Base-by-base conservation (phyloP, 192 early-diverging fungal genomes). In the Umbelopsis sp. region DNA sequence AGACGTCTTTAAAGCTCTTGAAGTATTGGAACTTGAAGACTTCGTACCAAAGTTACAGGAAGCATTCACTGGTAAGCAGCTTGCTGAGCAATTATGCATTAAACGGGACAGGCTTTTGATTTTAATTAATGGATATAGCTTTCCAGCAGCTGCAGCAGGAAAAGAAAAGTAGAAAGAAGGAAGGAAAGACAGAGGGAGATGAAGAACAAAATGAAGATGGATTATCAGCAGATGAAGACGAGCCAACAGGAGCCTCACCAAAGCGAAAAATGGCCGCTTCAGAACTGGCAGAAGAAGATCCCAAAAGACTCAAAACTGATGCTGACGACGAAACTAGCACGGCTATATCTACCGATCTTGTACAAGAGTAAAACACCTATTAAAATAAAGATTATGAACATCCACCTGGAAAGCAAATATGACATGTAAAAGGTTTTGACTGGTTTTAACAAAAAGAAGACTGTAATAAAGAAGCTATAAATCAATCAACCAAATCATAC, bases 1-100 rank as follows among this genome's bases (percentile, higher is more conserved):
- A 0, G 80, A 83, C 66, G 82, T 86, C 2, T 74, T 86, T 37
- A 82, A 81, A 65, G 82, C 82, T 46, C 45, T 86, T 12, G 84
- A 86, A 22, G 49, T 73, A 10, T n/a, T 79, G 5, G 84, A 83
- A 64, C 22, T 84, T 7, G 82, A 83, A 46, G 74, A 81, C 0
- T 70, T 86, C 46, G 13, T 74, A 5, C 80, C 84, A 27, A 68
- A 71, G 48, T 46, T 86, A 41, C 67, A 55, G 18, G 80, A 80
- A 20, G 72, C 76, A 21, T 74, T 80, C 27, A 46, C 71, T 75
- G 80, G 82, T 86, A 80, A n/a, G 30, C 4, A n/a, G 4, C 5
- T 9, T 23, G 21, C 25, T 22, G 37, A 22, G 33, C 5, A 21
- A n/a, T 23, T 11, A 33, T 21, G 13, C n/a, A 12, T 49, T 35